A percentile compares a stretch with the other conserved stretches of the same genome.
These are phyloP conservation scores for Lobosporangium transversale DNA, from an alignment of 192 early-diverging fungal species.

Conservation along the genomic window DNA sequence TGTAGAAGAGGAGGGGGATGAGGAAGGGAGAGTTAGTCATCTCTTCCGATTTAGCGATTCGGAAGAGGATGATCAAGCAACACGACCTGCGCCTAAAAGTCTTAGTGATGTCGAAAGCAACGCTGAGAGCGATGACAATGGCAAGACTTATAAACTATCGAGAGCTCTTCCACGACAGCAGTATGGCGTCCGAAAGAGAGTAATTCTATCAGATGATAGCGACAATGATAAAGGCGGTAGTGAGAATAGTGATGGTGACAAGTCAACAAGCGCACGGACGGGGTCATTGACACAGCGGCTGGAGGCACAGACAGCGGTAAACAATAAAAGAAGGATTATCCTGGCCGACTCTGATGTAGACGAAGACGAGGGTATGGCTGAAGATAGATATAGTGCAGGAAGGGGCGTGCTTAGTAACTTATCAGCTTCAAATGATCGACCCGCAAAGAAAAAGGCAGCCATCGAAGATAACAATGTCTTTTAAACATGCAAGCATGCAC, in stretches of 20 bases:
- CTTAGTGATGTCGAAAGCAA: conserved; percentile 5
- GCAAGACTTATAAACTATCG: not conserved
- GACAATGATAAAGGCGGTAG: conserved; percentile 3
- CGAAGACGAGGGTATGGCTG: not conserved
- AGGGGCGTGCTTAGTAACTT: too few relatives aligned
- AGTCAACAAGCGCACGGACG: conserved; percentile 13
- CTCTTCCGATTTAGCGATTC: not conserved
- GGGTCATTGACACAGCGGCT: conserved; percentile 7
- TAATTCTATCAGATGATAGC: not conserved
- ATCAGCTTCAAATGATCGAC: conserved; percentile 3
- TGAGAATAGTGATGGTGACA: not conserved
- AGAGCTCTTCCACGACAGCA: not conserved
- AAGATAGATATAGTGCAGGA: too few relatives aligned
- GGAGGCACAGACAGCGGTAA: not conserved
- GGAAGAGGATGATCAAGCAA: not conserved
- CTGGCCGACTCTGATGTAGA: conserved; percentile 42
- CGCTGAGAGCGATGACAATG: not conserved
- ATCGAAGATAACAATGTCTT: too few relatives aligned
- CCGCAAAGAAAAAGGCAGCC: conserved; percentile 19
- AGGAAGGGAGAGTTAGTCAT: not conserved
- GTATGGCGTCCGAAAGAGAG: not conserved
- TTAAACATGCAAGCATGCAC: too few relatives aligned
- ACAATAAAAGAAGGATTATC: conserved; percentile 31
- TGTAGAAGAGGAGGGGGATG: not conserved
- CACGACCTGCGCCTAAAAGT: not conserved